Conservation (phyloP, 164 flowering plant species). For the Annona cherimola region DNA sequence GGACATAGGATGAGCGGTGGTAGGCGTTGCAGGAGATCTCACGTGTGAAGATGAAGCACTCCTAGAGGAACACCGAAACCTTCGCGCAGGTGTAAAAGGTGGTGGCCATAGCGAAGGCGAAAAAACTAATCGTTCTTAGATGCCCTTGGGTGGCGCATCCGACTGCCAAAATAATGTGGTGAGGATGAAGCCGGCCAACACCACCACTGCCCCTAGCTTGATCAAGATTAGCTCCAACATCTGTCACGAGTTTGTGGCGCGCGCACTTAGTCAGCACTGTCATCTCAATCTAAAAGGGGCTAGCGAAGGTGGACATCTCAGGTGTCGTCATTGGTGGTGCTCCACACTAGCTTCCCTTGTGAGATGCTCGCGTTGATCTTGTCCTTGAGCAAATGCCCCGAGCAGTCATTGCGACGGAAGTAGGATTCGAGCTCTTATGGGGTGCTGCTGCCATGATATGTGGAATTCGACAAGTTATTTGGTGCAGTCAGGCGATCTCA, state of each 20-base stretch:
- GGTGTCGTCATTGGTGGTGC: constrained; percentile 36
- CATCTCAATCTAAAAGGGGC: constrained; percentile 76
- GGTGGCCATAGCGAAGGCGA: constrained; percentile 97
- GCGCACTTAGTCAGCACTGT: constrained; percentile 50
- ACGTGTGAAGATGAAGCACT: constrained; percentile 87
- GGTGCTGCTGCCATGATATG: constrained; percentile 43
- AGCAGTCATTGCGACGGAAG: neutral
- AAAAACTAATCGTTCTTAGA: constrained; percentile 76
- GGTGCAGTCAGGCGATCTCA: constrained; percentile 51
- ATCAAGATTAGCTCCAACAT: constrained; percentile 71
- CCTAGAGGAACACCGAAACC: constrained; percentile 84
- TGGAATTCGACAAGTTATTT: constrained; percentile 58
- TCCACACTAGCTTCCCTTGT: constrained; percentile 74
- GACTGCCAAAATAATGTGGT: constrained; percentile 89
- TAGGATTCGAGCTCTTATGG: neutral
- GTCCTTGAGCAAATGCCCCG: constrained; percentile 43
- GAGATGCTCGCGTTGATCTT: constrained; percentile 79
- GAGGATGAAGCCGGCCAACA: constrained; percentile 74
- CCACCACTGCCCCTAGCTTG: constrained; percentile 60
- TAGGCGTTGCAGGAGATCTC: constrained; percentile 94
- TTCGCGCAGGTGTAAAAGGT: constrained; percentile 95
- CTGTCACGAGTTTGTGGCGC: constrained; percentile 44
- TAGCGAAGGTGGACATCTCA: constrained; percentile 63
- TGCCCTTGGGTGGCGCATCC: constrained; percentile 77
- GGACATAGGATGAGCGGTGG: constrained; percentile 79